Percentiles rank a stretch among this genome's conserved stretches.
Conservation (phyloP, 164 flowering plant species). For the Berberis thunbergii region DNA sequence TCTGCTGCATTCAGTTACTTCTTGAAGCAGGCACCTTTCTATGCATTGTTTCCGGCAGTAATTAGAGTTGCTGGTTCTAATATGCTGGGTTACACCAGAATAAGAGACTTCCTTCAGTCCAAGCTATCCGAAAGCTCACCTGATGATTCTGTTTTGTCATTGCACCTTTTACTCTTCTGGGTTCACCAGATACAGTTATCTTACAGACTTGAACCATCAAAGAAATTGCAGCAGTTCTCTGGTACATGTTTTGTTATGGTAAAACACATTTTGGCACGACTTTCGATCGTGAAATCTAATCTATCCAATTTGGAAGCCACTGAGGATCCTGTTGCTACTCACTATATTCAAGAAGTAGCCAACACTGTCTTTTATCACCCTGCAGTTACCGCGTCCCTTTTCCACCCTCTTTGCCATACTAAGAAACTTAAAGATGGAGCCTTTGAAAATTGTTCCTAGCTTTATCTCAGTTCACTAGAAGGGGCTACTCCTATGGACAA, state of each 20-base stretch:
- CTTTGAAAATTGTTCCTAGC: conserved; percentile 18
- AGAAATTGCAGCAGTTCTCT: conserved; percentile 33
- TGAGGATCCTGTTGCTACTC: conserved; percentile 12
- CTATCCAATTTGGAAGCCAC: conserved; percentile 4
- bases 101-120: conserved; percentile 37
- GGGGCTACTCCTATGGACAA: conserved; percentile 33
- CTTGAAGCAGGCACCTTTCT: conserved; percentile 53
- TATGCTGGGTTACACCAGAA: conserved; percentile 19
- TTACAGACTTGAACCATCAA: conserved; percentile 28
- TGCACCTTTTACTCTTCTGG: conserved; percentile 71
- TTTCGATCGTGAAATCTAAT: conserved; percentile 25
- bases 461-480: conserved; percentile 19
- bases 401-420: conserved; percentile 21
- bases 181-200: conserved; percentile 38
- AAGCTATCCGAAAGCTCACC: conserved; percentile 33
- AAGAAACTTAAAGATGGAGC: conserved; percentile 13
- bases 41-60: conserved; percentile 51
- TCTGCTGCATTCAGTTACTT: conserved; percentile 44
- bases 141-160: conserved; percentile 31
- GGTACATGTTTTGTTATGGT: conserved; percentile 39
- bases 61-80: conserved; percentile 18
- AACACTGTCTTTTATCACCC: conserved; percentile 60
- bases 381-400: conserved; percentile 31
- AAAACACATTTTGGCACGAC: conserved; percentile 30
- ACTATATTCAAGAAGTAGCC: conserved; percentile 30